Conservation (phyloP, 2,329 filamentous ascomycete species). For the Ceratocystis ficicola region DNA sequence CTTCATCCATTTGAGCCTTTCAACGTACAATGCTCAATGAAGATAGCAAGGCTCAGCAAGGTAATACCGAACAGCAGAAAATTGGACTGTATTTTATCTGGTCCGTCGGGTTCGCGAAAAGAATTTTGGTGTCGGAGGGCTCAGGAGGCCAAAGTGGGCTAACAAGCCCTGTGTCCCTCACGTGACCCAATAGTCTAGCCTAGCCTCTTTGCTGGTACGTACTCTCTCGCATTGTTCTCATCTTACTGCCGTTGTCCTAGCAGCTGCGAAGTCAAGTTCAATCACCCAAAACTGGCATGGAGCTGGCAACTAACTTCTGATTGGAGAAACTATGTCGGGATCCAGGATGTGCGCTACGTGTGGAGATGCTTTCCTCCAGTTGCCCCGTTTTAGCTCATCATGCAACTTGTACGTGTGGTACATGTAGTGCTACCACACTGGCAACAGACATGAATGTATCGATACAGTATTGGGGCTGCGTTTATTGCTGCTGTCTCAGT, state of each 20-base stretch:
- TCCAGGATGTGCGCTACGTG: background rate
- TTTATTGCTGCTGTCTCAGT: background rate
- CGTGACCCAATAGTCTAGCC: background rate
- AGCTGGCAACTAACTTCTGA: conserved; percentile 1
- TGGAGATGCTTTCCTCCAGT: background rate
- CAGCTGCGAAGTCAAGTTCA: background rate
- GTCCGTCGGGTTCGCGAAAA: background rate
- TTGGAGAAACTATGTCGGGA: background rate
- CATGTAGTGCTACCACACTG: background rate
- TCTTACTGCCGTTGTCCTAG: background rate
- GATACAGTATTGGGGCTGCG: background rate
- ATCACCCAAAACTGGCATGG: background rate
- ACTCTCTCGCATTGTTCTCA: background rate
- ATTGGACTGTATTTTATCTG: background rate
- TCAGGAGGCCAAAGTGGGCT: too few relatives aligned
- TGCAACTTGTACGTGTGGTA: background rate
- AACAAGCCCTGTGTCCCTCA: background rate
- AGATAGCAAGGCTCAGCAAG: background rate
- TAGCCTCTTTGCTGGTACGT: background rate
- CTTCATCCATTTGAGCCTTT: background rate
- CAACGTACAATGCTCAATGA: background rate
- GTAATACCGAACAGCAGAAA: background rate
- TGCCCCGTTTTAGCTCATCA: background rate
- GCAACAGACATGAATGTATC: background rate
- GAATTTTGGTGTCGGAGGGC: background rate